Conservation (phyloP, 306 rosid genomes). For the Elaeagnus macrophylla region DNA sequence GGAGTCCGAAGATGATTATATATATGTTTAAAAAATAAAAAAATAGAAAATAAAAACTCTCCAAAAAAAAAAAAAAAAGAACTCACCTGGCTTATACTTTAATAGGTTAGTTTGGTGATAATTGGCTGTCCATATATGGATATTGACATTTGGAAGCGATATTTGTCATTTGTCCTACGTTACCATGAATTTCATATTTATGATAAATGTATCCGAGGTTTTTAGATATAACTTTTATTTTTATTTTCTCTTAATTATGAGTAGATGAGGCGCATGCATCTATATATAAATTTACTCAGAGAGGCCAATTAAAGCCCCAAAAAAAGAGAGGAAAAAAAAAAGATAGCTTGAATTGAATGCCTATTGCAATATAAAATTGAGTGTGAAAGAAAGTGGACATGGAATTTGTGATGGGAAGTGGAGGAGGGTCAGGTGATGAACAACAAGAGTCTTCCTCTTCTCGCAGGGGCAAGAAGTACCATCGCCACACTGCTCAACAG, state of each 20-base stretch:
- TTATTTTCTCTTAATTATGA: too few species aligned
- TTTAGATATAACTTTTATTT: too few species aligned
- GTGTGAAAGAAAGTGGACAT: background rate
- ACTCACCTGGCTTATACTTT: background rate
- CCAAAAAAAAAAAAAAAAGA: background rate
- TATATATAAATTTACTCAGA: too few species aligned
- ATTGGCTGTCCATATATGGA: slow-evolving; percentile 1
- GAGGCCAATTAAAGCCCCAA: too few species aligned
- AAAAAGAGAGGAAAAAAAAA: too few species aligned
- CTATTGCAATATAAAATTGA: background rate
- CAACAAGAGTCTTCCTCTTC: slow-evolving; percentile 16
- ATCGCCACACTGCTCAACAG: slow-evolving; percentile 42
- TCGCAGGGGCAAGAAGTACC: slow-evolving; percentile 25
- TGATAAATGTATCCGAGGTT: too few species aligned
- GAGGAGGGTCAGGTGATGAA: slow-evolving; percentile 31
- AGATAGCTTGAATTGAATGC: background rate
- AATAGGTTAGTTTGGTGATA: background rate
- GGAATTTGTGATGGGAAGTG: slow-evolving; percentile 25
- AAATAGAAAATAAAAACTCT: background rate
- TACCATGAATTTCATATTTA: too few species aligned
- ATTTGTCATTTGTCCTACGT: background rate
- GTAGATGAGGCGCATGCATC: too few species aligned
- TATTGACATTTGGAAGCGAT: too few species aligned
- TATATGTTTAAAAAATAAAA: background rate
- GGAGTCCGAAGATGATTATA: background rate